phyloP scores from a whole-genome alignment of 2,329 filamentous ascomycete species.

The Venturia nashicola region DNA sequence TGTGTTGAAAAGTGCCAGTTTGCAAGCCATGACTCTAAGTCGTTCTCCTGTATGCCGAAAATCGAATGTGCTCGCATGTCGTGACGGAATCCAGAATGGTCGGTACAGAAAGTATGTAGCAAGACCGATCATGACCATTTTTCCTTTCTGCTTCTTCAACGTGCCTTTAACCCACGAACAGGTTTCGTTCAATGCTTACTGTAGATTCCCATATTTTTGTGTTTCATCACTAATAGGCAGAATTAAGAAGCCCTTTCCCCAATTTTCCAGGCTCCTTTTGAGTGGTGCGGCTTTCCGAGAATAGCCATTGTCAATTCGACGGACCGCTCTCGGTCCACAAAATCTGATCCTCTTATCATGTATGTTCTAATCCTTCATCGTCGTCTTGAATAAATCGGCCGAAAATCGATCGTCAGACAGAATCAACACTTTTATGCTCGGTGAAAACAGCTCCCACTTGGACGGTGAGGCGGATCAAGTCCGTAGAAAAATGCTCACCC shows the following conservation, averaged over 20 bases:
- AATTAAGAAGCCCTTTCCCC: too few relatives aligned
- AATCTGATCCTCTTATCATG: neutral
- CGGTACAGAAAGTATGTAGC: neutral
- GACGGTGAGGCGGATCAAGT: neutral
- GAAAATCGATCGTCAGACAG: neutral
- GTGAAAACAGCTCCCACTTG: neutral
- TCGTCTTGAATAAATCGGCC: neutral
- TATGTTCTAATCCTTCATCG: neutral
- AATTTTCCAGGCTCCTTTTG: neutral
- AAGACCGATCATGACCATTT: too few relatives aligned
- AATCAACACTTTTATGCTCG: neutral
- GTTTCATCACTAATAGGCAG: neutral
- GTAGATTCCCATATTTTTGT: neutral
- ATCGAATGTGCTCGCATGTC: neutral
- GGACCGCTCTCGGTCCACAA: neutral
- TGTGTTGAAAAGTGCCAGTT: too few relatives aligned
- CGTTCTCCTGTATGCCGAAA: too few relatives aligned
- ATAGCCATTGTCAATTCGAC: neutral
- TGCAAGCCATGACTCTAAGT: too few relatives aligned
- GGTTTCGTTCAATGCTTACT: too few relatives aligned
- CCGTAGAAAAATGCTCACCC: neutral
- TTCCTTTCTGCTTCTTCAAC: too few relatives aligned
- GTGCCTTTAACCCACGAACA: too few relatives aligned
- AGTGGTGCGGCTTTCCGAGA: neutral
- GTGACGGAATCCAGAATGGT: neutral